Conservation (phyloP, 192 early-diverging fungal genomes). For the Umbelopsis vinacea region DNA sequence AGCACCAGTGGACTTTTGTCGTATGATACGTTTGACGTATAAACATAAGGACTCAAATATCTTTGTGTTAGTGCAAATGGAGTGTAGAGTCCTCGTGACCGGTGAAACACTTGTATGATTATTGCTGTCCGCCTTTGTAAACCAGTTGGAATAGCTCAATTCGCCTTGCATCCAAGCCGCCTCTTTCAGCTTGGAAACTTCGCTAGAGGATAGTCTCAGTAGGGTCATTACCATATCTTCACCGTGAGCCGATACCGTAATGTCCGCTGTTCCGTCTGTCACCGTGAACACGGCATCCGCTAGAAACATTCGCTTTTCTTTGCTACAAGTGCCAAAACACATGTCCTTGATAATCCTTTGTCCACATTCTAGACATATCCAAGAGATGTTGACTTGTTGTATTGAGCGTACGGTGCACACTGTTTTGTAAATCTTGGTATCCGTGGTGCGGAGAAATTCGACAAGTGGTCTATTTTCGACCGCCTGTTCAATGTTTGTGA, state of each 20-base stretch:
- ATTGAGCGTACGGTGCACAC: background rate
- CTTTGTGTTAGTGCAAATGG: background rate
- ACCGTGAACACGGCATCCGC: conserved; percentile 12
- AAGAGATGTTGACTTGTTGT: background rate
- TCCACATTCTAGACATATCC: conserved; percentile 21
- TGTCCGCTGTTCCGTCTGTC: conserved; percentile 17
- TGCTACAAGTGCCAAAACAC: conserved; percentile 7
- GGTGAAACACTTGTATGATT: background rate
- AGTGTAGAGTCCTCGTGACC: background rate
- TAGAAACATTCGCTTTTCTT: background rate
- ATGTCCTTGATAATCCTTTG: background rate
- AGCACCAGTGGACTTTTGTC: background rate
- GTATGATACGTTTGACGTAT: background rate
- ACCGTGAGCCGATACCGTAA: background rate
- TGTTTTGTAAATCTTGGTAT: conserved; percentile 1
- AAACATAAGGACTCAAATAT: background rate
- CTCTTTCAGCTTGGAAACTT: background rate
- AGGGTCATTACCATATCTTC: conserved; percentile 24
- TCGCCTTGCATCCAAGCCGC: background rate
- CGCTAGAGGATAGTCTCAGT: background rate
- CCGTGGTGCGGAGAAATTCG: background rate
- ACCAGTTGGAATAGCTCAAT: background rate
- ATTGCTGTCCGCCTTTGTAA: background rate
- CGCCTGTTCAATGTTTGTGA: background rate
- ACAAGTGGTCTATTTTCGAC: background rate